A percentile compares a stretch with the other conserved stretches of the same genome.
Conservation (phyloP, 495 filamentous ascomycete species). For the Talaromyces thailandensis region DNA sequence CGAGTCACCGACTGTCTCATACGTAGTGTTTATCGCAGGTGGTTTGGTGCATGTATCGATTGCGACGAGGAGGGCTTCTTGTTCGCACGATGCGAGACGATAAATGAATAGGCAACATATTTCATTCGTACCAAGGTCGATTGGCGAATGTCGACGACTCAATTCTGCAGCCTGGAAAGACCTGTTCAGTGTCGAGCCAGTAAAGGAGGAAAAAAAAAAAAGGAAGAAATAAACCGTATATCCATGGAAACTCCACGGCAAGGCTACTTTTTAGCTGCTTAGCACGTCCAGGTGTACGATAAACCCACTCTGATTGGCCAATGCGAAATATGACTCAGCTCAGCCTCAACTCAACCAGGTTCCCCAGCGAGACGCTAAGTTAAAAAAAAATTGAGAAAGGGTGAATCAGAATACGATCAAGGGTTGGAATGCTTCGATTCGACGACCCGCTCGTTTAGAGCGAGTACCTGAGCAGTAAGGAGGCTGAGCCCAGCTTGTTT, state of each 20-base stretch:
- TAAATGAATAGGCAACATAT: no score
- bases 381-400: no score
- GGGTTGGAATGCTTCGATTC: neutral
- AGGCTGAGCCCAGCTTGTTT: neutral
- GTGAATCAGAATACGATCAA: neutral
- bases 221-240: neutral
- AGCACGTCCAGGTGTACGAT: no score
- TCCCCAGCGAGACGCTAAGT: neutral
- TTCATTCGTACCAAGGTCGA: no score
- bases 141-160: neutral
- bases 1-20: no score
- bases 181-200: neutral
- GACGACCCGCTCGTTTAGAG: neutral
- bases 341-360: no score
- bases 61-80: neutral
- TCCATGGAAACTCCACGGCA: neutral
- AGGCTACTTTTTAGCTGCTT: no score
- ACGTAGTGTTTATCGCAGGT: no score
- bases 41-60: neutral
- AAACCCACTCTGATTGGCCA: neutral
- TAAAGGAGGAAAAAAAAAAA: neutral
- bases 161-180: neutral
- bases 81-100: no score
- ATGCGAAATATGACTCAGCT: neutral
- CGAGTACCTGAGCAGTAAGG: neutral